Conservation (phyloP, 2,329 filamentous ascomycete species). For the Penicillium sp. region DNA sequence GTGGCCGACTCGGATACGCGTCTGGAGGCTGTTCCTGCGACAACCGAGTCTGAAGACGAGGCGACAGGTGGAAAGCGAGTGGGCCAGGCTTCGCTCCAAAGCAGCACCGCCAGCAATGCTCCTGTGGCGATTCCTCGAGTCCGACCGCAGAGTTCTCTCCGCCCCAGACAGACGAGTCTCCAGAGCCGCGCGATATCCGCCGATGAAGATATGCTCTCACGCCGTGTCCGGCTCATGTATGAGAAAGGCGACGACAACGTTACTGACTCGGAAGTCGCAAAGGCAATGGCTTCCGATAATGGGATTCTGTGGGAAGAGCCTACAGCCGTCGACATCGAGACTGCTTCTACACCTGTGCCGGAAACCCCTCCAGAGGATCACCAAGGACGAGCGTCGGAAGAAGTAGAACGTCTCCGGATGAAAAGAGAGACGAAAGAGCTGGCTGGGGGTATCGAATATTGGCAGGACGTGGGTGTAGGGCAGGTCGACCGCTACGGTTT, state of each 20-base stretch:
- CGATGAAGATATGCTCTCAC: constrained; percentile 58
- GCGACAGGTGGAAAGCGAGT: constrained; percentile 4
- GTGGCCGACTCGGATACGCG: constrained; percentile 19
- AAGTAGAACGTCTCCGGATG: constrained; percentile 31
- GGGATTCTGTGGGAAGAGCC: constrained; percentile 38
- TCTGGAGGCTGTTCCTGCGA: constrained; percentile 7
- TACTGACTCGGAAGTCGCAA: constrained; percentile 36
- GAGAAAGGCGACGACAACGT: constrained; percentile 54
- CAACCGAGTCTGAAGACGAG: neutral
- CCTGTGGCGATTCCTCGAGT: constrained; percentile 22
- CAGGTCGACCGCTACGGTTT: constrained; percentile 63
- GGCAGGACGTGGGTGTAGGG: constrained; percentile 53
- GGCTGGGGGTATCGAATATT: constrained; percentile 60
- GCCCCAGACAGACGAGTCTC: constrained; percentile 31
- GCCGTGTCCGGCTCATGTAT: constrained; percentile 60
- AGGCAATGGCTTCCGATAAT: constrained; percentile 34
- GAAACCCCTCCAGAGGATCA: constrained; percentile 25
- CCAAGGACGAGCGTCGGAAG: constrained; percentile 24
- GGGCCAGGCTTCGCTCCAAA: no score
- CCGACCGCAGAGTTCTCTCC: constrained; percentile 34
- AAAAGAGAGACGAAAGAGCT: constrained; percentile 51
- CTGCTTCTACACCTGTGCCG: constrained; percentile 22
- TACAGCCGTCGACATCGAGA: constrained; percentile 24
- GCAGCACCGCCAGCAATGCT: constrained; percentile 4
- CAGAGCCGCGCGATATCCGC: constrained; percentile 52